Evolutionary conservation across 2,329 filamentous ascomycete species (phyloP).

Genomic region (Beauveria brongniartii): DNA sequence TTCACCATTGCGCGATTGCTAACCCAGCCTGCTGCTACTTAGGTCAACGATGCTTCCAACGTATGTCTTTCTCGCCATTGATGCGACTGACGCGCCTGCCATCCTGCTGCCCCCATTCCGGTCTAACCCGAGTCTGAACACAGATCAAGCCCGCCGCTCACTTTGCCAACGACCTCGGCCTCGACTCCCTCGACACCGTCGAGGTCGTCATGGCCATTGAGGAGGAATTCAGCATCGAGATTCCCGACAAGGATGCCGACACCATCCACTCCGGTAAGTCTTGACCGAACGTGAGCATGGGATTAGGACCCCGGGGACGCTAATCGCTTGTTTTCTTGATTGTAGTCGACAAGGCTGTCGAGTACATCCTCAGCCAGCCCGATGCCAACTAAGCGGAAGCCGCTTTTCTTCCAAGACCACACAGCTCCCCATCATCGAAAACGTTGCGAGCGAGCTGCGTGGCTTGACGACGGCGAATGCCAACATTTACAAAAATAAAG

Average conservation of each 20-base stretch:
- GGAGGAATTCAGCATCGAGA: conserved; percentile 89
- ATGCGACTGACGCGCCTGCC: background rate
- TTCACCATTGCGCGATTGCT: background rate
- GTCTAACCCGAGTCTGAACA: conserved; percentile 13
- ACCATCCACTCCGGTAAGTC: conserved; percentile 81
- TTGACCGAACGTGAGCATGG: background rate
- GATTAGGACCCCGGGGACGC: background rate
- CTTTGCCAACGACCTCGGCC: conserved; percentile 93
- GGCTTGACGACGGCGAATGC: background rate
- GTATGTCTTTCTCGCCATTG: conserved; percentile 33
- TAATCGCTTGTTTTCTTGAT: conserved; percentile 7
- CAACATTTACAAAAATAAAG: background rate
- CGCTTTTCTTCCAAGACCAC: background rate
- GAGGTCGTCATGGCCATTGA: conserved; percentile 99
- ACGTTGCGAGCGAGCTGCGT: background rate
- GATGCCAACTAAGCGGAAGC: conserved; percentile 59
- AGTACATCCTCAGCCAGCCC: conserved; percentile 88
- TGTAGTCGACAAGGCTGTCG: conserved; percentile 83
- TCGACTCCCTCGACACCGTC: conserved; percentile 96
- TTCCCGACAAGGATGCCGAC: conserved; percentile 95
- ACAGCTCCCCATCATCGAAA: background rate
- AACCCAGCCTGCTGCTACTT: conserved; percentile 4
- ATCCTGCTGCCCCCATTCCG: background rate
- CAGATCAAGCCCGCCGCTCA: conserved; percentile 79
- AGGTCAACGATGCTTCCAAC: conserved; percentile 62